Evolutionary conservation across 768 basidiomycete genomes (phyloP), one percentile per base, ranked within the genome.

Genomic region (Lactarius quietus): DNA sequence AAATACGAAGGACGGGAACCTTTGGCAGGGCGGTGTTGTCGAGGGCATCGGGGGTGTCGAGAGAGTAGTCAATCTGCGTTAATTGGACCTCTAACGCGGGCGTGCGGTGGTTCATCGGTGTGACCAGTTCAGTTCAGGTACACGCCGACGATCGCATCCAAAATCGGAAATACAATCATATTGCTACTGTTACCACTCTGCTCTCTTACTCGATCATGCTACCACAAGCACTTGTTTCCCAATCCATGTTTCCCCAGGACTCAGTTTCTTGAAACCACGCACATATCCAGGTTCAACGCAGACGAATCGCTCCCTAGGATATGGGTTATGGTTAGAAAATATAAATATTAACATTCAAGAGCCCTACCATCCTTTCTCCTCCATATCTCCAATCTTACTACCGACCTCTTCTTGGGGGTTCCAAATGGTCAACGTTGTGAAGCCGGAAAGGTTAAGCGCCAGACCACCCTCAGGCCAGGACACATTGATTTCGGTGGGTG

Each of bases 251-350:
- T 85, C 77, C 33, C 89, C 89, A 9, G 87, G 78, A 45, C 78
- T 80, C 8, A 94, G 75, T 57, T 75, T 76, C 31, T 83, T 85
- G 74, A 86, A 95, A 14, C 90, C 89, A 52, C 84, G 78, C 4
- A 93, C 94, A 74, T 82, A 82, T 23, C 95, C 95, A 17, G 96
- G 95, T 76, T 98, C 96, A 62, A 97, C 86, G 70, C 96, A 98
- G 48, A 97, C 83, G 73, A 86, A 98, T 41, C 76, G 82, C 65
- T 92, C 87, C 93, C 93, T 90, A 51, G 64, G 3, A 36, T 52
- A 54, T 14, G 43, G 55, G 48, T 51, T 26, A 23, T 14, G 48
- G 14, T 51, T 15, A 26, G 15, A 12, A 14, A 26, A 51, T 26
- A 26, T n/a, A 17, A 26, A 54, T 51, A 31, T 39, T 35, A 57